Evolutionary conservation across 192 early-diverging fungal species (phyloP), one percentile per base, ranked within the genome.

Genomic region (Umbelopsis sp.): DNA sequence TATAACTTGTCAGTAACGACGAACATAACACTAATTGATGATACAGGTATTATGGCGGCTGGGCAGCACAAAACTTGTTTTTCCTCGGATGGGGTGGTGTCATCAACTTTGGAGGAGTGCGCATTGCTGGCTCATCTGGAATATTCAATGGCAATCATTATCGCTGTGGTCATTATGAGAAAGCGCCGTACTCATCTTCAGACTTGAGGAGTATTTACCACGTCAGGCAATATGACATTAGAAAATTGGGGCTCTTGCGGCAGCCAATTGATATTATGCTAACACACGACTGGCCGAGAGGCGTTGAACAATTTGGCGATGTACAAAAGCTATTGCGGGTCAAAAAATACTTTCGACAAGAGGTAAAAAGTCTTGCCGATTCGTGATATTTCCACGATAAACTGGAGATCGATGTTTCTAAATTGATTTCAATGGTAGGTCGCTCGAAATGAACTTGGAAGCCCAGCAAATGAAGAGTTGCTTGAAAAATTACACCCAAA

Each of bases 251-350:
- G 13, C 91, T 89, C 77, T 86, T 97, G 15, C 71, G 84, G 12
- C 61, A 84, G 25, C 92, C 94, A 0, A 58, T 99, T 46, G 96
- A 99, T 64, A 84, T 98, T 20, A 92, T 99, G 61, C 69, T 98
- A 0, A 94, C 94, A 6, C 98, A 99, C 74, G 98, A 99, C 71
- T 99, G 98, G 98, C 98, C 98, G 1, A 82, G 86, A 49, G 89
- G 88, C 10, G 94, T 98, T 35, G 92, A 92, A 49, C 77, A 82
- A 23, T 90, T 90, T 75, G 98, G 98, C 2, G 78, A 98, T 77
- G 74, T 83, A 0, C 46, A 71, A 5, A 25, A 67, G 27, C 79
- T 99, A 47, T 69, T 97, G 22, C 68, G 77, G 4, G 75, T 37
- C 4, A 98, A 98, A 71, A 83, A 77, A n/a, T 93, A 85, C 77